Evolutionary conservation across 345 rosid species (phyloP), one percentile per base, ranked within the genome.

Genomic region (Arabis hirsuta): DNA sequence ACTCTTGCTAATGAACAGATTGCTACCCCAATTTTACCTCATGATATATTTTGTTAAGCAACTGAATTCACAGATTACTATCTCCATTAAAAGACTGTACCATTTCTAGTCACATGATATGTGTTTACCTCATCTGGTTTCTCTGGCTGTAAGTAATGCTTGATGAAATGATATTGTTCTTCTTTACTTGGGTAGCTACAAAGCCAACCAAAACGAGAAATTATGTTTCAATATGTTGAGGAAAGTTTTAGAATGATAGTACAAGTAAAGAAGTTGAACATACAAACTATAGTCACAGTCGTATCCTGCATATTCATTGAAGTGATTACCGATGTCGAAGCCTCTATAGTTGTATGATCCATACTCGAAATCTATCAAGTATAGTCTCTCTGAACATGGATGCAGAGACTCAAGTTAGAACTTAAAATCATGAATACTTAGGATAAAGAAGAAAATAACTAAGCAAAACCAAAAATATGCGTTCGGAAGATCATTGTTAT

Each of bases 331-430:
- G 12, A 95, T 88, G 80, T 95, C 99, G 54, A 19, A 95, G 72
- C 97, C 97, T 84, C 97, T 85, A 78, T 87, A 90, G 77, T 79
- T 91, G 87, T 95, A 91, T 43, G 99, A 91, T 9, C 96, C 96
- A 26, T 95, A 90, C 83, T 91, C 99, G 56, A 95, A 95, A 82
- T 95, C 99, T 61, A 95, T 95, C 73, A 95, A 43, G 85, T 91
- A 86, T 50, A 90, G 96, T 67, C 82, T 87, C 84, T 81, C 99
- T 95, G 83, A 20, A 65, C 61, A 67, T 76, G 58, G 55, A 57
- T 12, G 5, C 20, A 69, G 41, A 76, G 43, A 52, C 39, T 46
- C 43, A 50, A 80, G 36, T 45, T 63, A 41, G 43, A 77, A 26
- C 63, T 5, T 34, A 6, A 39, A 10, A 12, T 54, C 57, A 53